Evolutionary conservation across 305 asterid genomes (phyloP).

Genomic region (Vinca major): DNA sequence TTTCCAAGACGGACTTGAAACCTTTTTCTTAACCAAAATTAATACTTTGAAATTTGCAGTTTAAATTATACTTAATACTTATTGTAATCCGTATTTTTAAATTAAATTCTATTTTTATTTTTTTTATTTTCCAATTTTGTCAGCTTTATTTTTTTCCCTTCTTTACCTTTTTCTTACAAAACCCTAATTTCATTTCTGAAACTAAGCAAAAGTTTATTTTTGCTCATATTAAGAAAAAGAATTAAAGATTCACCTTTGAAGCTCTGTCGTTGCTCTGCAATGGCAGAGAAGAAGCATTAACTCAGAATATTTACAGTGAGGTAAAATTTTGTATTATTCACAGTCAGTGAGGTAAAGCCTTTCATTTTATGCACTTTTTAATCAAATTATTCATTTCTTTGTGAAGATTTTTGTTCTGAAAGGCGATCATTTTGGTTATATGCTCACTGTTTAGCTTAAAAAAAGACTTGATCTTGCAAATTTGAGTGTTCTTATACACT

Average conservation of each 20-base stretch:
- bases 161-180: slow-evolving; percentile 30
- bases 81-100: slow-evolving; percentile 27
- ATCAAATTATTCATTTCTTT: slow-evolving; percentile 10
- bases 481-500: slow-evolving; percentile 1
- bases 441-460: slow-evolving; percentile 7
- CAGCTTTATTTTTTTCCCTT: slow-evolving; percentile 27
- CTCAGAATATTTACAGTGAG: slow-evolving; percentile 19
- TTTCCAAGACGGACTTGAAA: slow-evolving; percentile 83
- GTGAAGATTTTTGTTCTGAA: slow-evolving; percentile 5
- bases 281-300: slow-evolving; percentile 27
- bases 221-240: slow-evolving; percentile 12
- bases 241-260: slow-evolving; percentile 19
- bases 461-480: slow-evolving; percentile 21
- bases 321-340: slow-evolving; percentile 26
- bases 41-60: slow-evolving; percentile 57
- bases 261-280: slow-evolving; percentile 34
- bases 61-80: slow-evolving; percentile 45
- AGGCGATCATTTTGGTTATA: slow-evolving; percentile 19
- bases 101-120: slow-evolving; percentile 23
- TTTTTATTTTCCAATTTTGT: not conserved
- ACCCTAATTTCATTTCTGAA: slow-evolving; percentile 49
- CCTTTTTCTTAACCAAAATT: slow-evolving; percentile 83
- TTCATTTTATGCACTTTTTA: slow-evolving; percentile 3
- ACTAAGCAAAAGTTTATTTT: slow-evolving; percentile 14
- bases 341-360: slow-evolving; percentile 33